Evolutionary conservation across 2,329 filamentous ascomycete species (phyloP).

Genomic region (Alternaria hordeiaustralica): DNA sequence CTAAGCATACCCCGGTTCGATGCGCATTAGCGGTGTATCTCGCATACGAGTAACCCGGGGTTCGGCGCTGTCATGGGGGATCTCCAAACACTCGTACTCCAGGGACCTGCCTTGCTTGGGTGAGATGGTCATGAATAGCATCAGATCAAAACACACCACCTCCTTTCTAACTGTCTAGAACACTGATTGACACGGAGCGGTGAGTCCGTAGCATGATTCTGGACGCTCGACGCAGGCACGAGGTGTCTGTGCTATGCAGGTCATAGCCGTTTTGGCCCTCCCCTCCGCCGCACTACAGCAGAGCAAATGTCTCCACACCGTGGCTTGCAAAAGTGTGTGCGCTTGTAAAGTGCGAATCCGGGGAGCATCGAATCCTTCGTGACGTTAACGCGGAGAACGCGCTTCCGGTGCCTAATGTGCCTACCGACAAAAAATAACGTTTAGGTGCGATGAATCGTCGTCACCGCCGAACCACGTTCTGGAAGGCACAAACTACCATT

Average conservation of each 20-base stretch:
- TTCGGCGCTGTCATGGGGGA: slow-evolving; percentile 6
- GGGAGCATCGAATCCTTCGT: slow-evolving; percentile 2
- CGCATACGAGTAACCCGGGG: slow-evolving; percentile 23
- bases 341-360: slow-evolving; percentile 3
- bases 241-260: slow-evolving; percentile 2
- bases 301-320: slow-evolving; percentile 1
- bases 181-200: not conserved
- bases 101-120: slow-evolving; percentile 3
- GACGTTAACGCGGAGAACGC: slow-evolving; percentile 4
- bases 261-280: not conserved
- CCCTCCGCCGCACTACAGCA: not conserved
- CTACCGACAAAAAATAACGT: not conserved
- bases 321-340: slow-evolving; percentile 5
- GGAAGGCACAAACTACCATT: not conserved
- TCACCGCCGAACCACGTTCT: not conserved
- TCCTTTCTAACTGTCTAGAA: not conserved
- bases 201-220: not conserved
- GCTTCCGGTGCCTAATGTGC: slow-evolving; percentile 5
- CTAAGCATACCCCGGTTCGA: slow-evolving; percentile 1
- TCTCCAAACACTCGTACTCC: not conserved
- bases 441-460: not conserved
- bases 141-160: not conserved
- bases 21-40: slow-evolving; percentile 13
- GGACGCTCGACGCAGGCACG: slow-evolving; percentile 2
- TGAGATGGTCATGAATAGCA: not conserved